Evolutionary conservation across 1,139 yeast genomes (phyloP).

Genomic region (Suhomyces coccinellae): DNA sequence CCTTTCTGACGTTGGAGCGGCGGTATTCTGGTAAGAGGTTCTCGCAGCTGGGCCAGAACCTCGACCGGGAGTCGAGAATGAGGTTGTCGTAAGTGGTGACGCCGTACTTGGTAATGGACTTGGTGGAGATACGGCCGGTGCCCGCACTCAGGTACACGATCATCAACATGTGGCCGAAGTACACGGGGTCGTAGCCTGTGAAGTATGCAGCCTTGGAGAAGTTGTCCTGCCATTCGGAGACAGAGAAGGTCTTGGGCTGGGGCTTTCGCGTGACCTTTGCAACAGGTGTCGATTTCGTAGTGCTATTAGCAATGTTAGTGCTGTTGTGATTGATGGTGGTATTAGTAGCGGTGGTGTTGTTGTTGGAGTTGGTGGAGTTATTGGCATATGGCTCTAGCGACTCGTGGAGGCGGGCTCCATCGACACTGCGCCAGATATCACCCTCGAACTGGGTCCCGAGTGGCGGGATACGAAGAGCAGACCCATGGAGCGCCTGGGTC

Average conservation of each 20-base stretch:
- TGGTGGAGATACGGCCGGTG: conserved; percentile 53
- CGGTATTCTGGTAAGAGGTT: conserved; percentile 55
- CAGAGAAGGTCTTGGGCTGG: conserved; percentile 2
- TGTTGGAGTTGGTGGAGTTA: neutral
- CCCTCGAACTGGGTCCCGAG: conserved; percentile 10
- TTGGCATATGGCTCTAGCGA: neutral
- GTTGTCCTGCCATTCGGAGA: conserved; percentile 39
- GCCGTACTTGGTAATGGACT: conserved; percentile 71
- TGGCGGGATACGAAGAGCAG: conserved; percentile 6
- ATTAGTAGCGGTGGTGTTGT: neutral
- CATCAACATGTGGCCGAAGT: conserved; percentile 55
- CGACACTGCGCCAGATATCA: conserved; percentile 9
- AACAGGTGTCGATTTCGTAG: neutral
- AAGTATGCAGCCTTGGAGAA: conserved; percentile 57
- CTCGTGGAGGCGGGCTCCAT: conserved; percentile 2
- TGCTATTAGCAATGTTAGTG: neutral
- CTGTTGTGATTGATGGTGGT: neutral
- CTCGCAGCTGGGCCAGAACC: conserved; percentile 78
- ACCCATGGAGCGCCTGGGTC: neutral
- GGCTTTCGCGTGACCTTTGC: neutral
- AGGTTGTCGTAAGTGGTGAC: conserved; percentile 60
- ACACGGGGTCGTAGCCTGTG: conserved; percentile 48
- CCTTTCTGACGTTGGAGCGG: conserved; percentile 63
- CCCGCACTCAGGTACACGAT: conserved; percentile 53
- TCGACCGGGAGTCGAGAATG: conserved; percentile 59